phyloP scores from a whole-genome alignment of 2,329 filamentous ascomycete genomes.

The Penicillium crustosum region DNA sequence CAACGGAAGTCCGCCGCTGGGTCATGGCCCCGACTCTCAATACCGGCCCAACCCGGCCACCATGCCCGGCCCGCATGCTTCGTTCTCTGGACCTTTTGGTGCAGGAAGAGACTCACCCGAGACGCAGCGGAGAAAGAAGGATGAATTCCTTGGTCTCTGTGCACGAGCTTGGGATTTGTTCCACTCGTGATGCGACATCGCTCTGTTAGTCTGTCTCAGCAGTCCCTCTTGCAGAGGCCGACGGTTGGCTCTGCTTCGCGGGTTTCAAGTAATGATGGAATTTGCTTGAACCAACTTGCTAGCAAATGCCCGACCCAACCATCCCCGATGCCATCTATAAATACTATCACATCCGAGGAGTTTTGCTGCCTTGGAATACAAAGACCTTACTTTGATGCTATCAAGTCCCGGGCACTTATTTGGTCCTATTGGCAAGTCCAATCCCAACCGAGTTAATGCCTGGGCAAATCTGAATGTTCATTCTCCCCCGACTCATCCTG shows the following conservation, averaged over 20 bases:
- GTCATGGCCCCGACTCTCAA: conserved; percentile 63
- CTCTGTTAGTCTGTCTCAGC: neutral
- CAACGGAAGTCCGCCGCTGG: conserved; percentile 79
- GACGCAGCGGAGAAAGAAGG: conserved; percentile 80
- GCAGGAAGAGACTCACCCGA: conserved; percentile 81
- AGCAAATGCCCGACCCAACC: neutral
- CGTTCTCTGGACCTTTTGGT: conserved; percentile 69
- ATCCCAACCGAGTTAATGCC: neutral
- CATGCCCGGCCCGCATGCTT: conserved; percentile 25
- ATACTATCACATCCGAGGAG: neutral
- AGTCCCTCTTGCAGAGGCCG: neutral
- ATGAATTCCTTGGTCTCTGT: conserved; percentile 85
- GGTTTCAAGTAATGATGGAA: conserved; percentile 10
- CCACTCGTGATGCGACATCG: conserved; percentile 65
- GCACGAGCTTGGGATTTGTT: conserved; percentile 94
- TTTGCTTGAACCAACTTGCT: conserved; percentile 1
- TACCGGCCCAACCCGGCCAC: conserved; percentile 40
- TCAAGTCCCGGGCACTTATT: neutral
- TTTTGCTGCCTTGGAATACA: neutral
- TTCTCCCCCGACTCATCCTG: conserved; percentile 13
- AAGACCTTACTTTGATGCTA: neutral
- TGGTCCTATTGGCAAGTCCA: neutral
- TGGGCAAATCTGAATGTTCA: conserved; percentile 3
- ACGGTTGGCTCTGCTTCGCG: neutral
- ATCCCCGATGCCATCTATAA: neutral